Evolutionary conservation across 2,329 filamentous ascomycete species (phyloP).

Genomic region (Verticillium tricorpus): DNA sequence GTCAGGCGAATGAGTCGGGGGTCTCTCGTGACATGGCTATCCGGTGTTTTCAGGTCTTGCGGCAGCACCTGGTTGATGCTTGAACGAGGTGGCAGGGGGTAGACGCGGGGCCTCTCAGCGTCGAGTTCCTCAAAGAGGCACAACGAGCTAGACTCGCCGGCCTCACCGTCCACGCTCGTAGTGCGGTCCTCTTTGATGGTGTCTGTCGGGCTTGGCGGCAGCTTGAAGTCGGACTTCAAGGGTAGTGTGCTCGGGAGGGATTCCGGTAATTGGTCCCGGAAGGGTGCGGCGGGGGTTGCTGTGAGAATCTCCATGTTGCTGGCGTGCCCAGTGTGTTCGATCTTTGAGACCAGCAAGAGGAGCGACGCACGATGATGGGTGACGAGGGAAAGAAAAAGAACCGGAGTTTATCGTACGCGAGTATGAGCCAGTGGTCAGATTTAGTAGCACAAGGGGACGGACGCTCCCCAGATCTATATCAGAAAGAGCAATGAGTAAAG

Average conservation of each 20-base stretch:
- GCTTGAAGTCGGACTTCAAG: slow-evolving; percentile 11
- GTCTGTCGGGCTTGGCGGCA: slow-evolving; percentile 34
- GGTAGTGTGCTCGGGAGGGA: slow-evolving; percentile 12
- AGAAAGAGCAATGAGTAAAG: neutral
- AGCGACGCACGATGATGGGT: neutral
- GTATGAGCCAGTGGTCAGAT: neutral
- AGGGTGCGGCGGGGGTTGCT: neutral
- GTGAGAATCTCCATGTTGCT: slow-evolving; percentile 1
- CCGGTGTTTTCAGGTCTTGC: slow-evolving; percentile 79
- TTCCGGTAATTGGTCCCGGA: slow-evolving; percentile 4
- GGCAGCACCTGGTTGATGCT: slow-evolving; percentile 59
- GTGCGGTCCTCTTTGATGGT: slow-evolving; percentile 32
- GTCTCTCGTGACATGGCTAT: slow-evolving; percentile 76
- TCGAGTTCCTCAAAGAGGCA: slow-evolving; percentile 13
- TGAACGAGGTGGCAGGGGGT: slow-evolving; percentile 66
- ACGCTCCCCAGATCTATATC: neutral
- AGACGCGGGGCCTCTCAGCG: slow-evolving; percentile 23
- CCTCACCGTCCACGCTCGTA: slow-evolving; percentile 25
- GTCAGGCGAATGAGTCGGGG: slow-evolving; percentile 79
- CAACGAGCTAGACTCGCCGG: slow-evolving; percentile 10
- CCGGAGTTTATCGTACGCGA: neutral
- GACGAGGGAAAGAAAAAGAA: neutral
- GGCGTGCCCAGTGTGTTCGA: neutral
- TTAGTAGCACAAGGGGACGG: neutral
- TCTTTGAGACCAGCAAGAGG: neutral